These are phyloP conservation scores for Colletotrichum sp. DNA, from an alignment of 2,329 filamentous ascomycete species.

Conservation along the genomic window DNA sequence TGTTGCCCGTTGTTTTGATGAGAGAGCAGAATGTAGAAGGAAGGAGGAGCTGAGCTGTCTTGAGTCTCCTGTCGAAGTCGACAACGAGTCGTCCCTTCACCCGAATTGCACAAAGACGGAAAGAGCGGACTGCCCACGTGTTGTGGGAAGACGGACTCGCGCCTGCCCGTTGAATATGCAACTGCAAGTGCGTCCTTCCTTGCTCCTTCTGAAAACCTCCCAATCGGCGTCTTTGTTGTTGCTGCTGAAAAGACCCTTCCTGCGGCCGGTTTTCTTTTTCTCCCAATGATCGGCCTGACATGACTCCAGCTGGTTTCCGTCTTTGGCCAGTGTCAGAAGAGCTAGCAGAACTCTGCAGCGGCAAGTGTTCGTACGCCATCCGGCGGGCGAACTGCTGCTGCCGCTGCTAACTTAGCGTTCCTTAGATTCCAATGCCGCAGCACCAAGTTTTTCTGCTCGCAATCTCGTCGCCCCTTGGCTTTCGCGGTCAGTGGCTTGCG, in stretches of 20 bases:
- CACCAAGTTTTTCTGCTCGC: not conserved
- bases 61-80: not conserved
- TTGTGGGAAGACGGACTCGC: not conserved
- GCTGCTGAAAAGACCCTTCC: not conserved
- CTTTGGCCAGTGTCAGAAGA: not conserved
- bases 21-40: not conserved
- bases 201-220: not conserved
- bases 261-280: not conserved
- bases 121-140: not conserved
- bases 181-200: not conserved
- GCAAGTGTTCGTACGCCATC: not conserved
- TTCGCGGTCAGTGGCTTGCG: not conserved
- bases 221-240: not conserved
- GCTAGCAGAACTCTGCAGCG: not conserved
- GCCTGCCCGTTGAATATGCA: not conserved
- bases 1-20: not conserved
- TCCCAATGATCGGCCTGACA: constrained; percentile 14
- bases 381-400: not conserved
- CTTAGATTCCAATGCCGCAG: not conserved
- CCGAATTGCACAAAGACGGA: not conserved
- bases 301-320: not conserved
- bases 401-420: not conserved
- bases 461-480: not conserved
- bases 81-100: not conserved
- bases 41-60: not conserved